Evolutionary conservation across 177 flowering plant species (phyloP), one percentile per base, ranked within the genome.

Genomic region (Vitis hybrid): DNA sequence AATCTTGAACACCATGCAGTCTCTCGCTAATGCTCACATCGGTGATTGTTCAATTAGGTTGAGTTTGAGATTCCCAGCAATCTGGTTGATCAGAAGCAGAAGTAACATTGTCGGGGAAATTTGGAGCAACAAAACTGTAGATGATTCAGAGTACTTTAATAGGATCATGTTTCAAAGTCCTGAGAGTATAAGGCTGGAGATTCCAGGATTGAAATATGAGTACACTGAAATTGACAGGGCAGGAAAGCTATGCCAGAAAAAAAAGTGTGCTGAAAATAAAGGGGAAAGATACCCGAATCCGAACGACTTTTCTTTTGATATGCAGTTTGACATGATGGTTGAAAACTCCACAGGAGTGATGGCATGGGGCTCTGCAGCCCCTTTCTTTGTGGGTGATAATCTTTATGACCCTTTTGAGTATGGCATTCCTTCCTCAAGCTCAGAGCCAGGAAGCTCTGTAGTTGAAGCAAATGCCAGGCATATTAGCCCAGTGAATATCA

Each of bases 11-110:
- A 32, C 19, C 1, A 48, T 27, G 12, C 67, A 54, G 60, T 77
- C 85, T 56, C 70, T 76, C 48, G 56, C 60, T 4, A 66, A 70
- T 72, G 80, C 82, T 62, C 75, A 62, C 21, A 69, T 85, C 69
- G 88, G 84, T 13, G 85, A 87, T 74, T 91, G 96, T 70, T 79
- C 85, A 1, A 48, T 81, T 30, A 77, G 87, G 77, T 24, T 88
- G 75, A 83, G 70, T 52, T 70, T 85, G 75, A 67, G 77, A 56
- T 78, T 83, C 57, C 82, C 86, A 63, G 70, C 85, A 10, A 24
- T 72, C 0, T 68, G 80, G 85, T 74, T 88, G 6, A 77, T 91
- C 61, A 75, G 74, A 72, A 63, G 70, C 32, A 78, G 77, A 55
- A 77, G 76, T 59, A 56, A 6, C 52, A 65, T 82, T 46, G 68